These are phyloP conservation scores for Populus nigra DNA, from an alignment of 345 rosid species.

Conservation along the genomic window DNA sequence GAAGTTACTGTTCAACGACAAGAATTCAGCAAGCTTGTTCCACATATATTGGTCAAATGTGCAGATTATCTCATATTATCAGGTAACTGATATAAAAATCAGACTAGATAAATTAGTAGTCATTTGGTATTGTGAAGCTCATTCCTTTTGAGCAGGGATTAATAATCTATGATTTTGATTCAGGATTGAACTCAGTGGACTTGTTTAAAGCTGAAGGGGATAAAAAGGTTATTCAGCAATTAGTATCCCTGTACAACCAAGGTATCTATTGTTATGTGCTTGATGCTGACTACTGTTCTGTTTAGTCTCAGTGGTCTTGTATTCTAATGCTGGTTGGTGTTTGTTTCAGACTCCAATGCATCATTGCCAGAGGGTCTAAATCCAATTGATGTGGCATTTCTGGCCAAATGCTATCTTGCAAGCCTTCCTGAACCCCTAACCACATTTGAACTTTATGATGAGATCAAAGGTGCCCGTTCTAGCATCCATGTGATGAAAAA, in stretches of 20 bases:
- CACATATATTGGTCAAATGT: slow-evolving; percentile 62
- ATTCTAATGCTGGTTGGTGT: neutral
- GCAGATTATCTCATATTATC: slow-evolving; percentile 81
- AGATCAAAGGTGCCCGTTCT: slow-evolving; percentile 72
- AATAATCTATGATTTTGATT: slow-evolving; percentile 1
- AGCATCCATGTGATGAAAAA: slow-evolving; percentile 63
- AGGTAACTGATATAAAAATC: slow-evolving; percentile 41
- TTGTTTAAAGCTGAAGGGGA: slow-evolving; percentile 86
- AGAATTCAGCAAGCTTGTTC: slow-evolving; percentile 61
- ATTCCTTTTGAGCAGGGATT: neutral
- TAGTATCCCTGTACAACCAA: slow-evolving; percentile 73
- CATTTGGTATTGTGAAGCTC: neutral
- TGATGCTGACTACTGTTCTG: slow-evolving; percentile 1
- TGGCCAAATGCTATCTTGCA: slow-evolving; percentile 77
- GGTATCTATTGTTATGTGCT: slow-evolving; percentile 38
- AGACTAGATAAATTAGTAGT: neutral
- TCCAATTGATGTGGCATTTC: slow-evolving; percentile 71
- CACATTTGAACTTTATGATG: slow-evolving; percentile 74
- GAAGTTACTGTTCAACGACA: slow-evolving; percentile 74
- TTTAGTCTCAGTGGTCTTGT: slow-evolving; percentile 5
- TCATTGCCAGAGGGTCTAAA: slow-evolving; percentile 72
- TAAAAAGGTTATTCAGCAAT: slow-evolving; percentile 62
- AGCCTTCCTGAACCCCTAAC: slow-evolving; percentile 91
- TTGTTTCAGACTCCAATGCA: slow-evolving; percentile 57
- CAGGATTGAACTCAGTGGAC: slow-evolving; percentile 66